These are phyloP conservation scores for Pisolithus microcarpus DNA, from an alignment of 768 basidiomycete genomes.

Conservation along the genomic window DNA sequence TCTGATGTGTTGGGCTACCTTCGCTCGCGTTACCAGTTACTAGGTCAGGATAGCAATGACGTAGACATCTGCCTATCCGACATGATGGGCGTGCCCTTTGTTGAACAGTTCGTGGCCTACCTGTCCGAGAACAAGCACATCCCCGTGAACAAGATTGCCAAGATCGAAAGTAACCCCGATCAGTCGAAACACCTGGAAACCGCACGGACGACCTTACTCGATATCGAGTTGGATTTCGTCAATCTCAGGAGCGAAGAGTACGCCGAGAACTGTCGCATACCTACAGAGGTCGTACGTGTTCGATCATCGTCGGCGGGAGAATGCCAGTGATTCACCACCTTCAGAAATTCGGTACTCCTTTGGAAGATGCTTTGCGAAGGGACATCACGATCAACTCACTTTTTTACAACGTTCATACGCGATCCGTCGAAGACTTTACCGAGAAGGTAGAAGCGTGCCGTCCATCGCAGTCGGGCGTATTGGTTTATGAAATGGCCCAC, in stretches of 20 bases:
- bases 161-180: slow-evolving; percentile 89
- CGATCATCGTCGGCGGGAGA: neutral
- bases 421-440: slow-evolving; percentile 80
- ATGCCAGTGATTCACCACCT: neutral
- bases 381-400: slow-evolving; percentile 95
- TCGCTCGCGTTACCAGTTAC: slow-evolving; percentile 44
- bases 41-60: slow-evolving; percentile 78
- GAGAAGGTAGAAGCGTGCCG: slow-evolving; percentile 44
- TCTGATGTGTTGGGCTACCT: slow-evolving; percentile 8
- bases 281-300: slow-evolving; percentile 68
- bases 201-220: slow-evolving; percentile 75
- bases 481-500: slow-evolving; percentile 4
- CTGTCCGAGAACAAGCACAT: slow-evolving; percentile 23
- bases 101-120: slow-evolving; percentile 66
- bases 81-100: slow-evolving; percentile 89
- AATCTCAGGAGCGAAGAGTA: slow-evolving; percentile 93
- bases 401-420: slow-evolving; percentile 92
- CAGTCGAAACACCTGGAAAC: slow-evolving; percentile 99
- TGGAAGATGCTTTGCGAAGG: slow-evolving; percentile 83
- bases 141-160: slow-evolving; percentile 52
- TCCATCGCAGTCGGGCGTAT: neutral
- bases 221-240: slow-evolving; percentile 84
- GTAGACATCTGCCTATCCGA: slow-evolving; percentile 87
- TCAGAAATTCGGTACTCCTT: slow-evolving; percentile 85
- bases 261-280: slow-evolving; percentile 80